Evolutionary conservation across 2,329 filamentous ascomycete species (phyloP), one percentile per base, ranked within the genome.

Genomic region (Pseudogymnoascus pannorum): DNA sequence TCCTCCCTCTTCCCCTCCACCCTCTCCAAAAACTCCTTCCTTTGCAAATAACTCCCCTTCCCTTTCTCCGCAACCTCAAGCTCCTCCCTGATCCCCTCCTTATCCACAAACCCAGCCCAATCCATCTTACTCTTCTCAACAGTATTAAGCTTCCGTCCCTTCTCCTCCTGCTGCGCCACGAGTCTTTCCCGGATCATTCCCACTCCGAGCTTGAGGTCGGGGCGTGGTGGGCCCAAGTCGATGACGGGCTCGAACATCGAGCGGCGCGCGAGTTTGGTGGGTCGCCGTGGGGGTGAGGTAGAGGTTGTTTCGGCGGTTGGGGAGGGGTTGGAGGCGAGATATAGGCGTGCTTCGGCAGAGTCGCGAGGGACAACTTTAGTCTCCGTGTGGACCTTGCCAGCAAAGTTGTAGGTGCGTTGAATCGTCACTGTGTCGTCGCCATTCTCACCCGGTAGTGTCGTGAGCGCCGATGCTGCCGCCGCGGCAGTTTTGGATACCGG

Each of bases 61-160:
- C 82, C 83, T 74, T 82, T 83, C 62, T 85, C 83, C 22, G 86
- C 85, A 54, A 86, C 76, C 72, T 81, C 81, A 62, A 89, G 76
- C 72, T 89, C 86, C 72, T 88, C 85, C 71, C 85, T 81, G 74
- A 88, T 86, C 7, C 86, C 86, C 72, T 87, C 86, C 71, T 86
- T 83, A 73, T 89, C 86, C 62, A 89, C 86, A 67, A 82, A 88
- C 11, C 85, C 85, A 2, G 86, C 86, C 86, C 86, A 89, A 72
- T 89, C 86, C 81, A 89, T 86, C 59, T 84, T 79, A 68, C 84
- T 87, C 79, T 88, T 88, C 74, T 89, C 85, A 14, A 88, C 84
- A 14, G 85, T 87, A 70, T 86, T 89, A 66, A 88, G 76, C 70
- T 88, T 88, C 77, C 82, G 84, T 57, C 83, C 80, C 63, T 80